Conservation (phyloP, 169 alveolate species). For the Plasmodium gonderi region DNA sequence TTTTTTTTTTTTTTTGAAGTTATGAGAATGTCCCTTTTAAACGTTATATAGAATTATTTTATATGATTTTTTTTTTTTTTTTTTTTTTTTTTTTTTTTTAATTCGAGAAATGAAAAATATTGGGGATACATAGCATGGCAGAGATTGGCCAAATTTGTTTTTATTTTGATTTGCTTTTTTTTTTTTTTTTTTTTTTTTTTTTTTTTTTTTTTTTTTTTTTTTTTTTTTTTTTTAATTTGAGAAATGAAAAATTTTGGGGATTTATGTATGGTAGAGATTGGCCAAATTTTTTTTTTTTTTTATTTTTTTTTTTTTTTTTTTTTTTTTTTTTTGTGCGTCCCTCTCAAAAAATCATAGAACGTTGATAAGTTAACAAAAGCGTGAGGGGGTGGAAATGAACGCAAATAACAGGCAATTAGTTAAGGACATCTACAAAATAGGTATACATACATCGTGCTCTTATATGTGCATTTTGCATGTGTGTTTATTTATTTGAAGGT, state of each 20-base stretch:
- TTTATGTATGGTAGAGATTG: too few relatives aligned
- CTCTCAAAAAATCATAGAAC: background rate
- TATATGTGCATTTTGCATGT: background rate
- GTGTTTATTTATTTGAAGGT: background rate
- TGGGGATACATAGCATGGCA: too few relatives aligned
- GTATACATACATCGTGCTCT: too few relatives aligned
- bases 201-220: background rate
- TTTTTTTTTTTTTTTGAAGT: background rate
- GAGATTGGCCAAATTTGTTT: too few relatives aligned
- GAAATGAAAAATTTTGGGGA: constrained; percentile 22
- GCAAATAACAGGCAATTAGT: constrained; percentile 35
- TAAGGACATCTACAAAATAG: constrained; percentile 64
- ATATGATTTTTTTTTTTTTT: too few relatives aligned
- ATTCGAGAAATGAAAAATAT: background rate
- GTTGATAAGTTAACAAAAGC: background rate
- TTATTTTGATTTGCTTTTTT: background rate
- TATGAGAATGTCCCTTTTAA: too few relatives aligned
- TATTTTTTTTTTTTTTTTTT: background rate
- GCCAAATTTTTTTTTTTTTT: too few relatives aligned
- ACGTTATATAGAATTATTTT: too few relatives aligned
- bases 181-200: background rate
- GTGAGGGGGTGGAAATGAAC: constrained; percentile 13
- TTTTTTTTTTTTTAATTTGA: background rate
- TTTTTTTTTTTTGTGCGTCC: background rate
- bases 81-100: background rate